Conservation (phyloP, 352 stramenopile genomes). For the Blastocystis sp. region DNA sequence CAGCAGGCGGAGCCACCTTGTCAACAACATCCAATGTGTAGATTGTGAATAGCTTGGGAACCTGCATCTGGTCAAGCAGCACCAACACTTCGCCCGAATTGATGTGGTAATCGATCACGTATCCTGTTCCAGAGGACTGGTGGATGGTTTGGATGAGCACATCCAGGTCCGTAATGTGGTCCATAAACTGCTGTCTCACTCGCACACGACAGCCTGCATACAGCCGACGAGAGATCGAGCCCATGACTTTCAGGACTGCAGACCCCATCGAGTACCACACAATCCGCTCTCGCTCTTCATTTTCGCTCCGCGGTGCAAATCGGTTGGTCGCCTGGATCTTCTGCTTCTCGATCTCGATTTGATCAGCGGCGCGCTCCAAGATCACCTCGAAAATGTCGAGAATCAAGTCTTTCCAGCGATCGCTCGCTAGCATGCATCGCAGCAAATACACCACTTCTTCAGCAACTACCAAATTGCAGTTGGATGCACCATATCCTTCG, state of each 20-base stretch:
- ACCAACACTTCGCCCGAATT: conserved; percentile 54
- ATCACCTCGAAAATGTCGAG: conserved; percentile 59
- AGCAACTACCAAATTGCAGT: conserved; percentile 50
- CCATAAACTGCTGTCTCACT: conserved; percentile 56
- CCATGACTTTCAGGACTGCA: conserved; percentile 57
- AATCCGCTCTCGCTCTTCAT: conserved; percentile 55
- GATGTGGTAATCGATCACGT: conserved; percentile 59
- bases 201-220: conserved; percentile 53
- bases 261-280: conserved; percentile 60
- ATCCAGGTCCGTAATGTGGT: conserved; percentile 55
- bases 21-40: conserved; percentile 58
- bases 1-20: conserved; percentile 14
- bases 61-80: conserved; percentile 58
- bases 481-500: conserved; percentile 34
- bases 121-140: conserved; percentile 47
- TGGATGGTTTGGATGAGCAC: conserved; percentile 55
- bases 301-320: neutral
- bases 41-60: conserved; percentile 56
- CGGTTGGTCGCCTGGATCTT: neutral
- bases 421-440: conserved; percentile 41
- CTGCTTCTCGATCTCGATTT: conserved; percentile 58
- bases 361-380: conserved; percentile 31
- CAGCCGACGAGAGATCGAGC: conserved; percentile 47
- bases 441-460: conserved; percentile 60
- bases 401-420: conserved; percentile 43